Evolutionary conservation across 345 rosid species (phyloP).

Genomic region (Acer negundo): DNA sequence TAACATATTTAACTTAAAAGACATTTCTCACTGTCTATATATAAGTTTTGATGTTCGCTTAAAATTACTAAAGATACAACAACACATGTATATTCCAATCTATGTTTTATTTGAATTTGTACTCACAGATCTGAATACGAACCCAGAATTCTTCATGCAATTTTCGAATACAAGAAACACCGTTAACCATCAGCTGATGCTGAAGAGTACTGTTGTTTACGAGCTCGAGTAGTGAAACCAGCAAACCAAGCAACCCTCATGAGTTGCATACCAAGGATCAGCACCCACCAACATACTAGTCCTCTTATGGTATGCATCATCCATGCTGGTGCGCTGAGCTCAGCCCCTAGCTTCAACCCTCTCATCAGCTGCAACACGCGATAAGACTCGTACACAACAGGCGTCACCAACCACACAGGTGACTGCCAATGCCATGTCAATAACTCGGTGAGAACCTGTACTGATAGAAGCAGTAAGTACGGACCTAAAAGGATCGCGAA

Average conservation of each 20-base stretch:
- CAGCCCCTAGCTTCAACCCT: conserved; percentile 75
- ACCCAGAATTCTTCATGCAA: conserved; percentile 11
- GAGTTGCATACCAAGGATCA: conserved; percentile 85
- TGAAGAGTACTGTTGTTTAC: conserved; percentile 20
- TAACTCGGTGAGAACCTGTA: conserved; percentile 82
- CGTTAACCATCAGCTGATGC: conserved; percentile 33
- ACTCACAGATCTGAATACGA: neutral
- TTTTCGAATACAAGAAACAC: neutral
- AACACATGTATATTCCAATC: neutral
- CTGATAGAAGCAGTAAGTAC: conserved; percentile 73
- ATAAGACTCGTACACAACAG: conserved; percentile 84
- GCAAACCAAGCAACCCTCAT: conserved; percentile 99
- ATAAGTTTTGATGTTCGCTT: neutral
- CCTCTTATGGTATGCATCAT: conserved; percentile 75
- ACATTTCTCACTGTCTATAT: neutral
- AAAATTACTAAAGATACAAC: neutral
- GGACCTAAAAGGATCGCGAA: conserved; percentile 75
- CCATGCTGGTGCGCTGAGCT: conserved; percentile 79
- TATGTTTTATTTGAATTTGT: neutral
- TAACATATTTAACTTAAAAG: neutral
- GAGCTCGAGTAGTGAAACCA: conserved; percentile 57
- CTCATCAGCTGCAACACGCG: conserved; percentile 84
- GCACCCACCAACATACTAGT: conserved; percentile 90
- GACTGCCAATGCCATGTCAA: conserved; percentile 95
- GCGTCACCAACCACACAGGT: conserved; percentile 91